phyloP scores from a whole-genome alignment of 208 protist genomes.

The Strigomonas galati region DNA sequence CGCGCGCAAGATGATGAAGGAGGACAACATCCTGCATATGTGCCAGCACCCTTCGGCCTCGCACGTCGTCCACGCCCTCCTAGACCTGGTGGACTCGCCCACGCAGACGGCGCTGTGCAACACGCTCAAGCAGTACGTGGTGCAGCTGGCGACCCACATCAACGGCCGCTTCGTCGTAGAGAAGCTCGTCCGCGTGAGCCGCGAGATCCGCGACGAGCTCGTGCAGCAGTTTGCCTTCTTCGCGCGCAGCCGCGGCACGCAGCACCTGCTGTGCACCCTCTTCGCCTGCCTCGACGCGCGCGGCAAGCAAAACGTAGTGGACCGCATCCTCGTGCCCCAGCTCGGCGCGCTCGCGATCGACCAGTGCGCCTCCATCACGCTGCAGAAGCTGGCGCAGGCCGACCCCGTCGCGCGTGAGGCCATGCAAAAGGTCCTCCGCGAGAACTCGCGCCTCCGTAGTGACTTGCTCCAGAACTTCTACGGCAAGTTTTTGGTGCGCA shows the following conservation, averaged over 20 bases:
- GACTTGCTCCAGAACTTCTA: slow-evolving; percentile 80
- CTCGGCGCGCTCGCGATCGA: slow-evolving; percentile 55
- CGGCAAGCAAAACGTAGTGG: slow-evolving; percentile 50
- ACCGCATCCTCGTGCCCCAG: slow-evolving; percentile 42
- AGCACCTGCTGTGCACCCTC: slow-evolving; percentile 77
- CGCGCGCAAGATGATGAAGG: slow-evolving; percentile 50
- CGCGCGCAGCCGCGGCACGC: slow-evolving; percentile 65
- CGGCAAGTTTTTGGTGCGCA: slow-evolving; percentile 86
- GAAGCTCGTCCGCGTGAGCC: slow-evolving; percentile 64
- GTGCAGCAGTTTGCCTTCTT: slow-evolving; percentile 63
- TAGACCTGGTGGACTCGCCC: slow-evolving; percentile 63
- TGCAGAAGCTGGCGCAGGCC: slow-evolving; percentile 82
- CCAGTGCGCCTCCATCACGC: slow-evolving; percentile 60
- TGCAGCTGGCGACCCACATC: slow-evolving; percentile 59
- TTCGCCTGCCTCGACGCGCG: slow-evolving; percentile 63
- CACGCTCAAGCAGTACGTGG: slow-evolving; percentile 51
- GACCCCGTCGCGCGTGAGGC: slow-evolving; percentile 49
- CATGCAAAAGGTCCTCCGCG: slow-evolving; percentile 19
- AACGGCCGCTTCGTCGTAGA: slow-evolving; percentile 88
- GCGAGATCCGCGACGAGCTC: slow-evolving; percentile 78
- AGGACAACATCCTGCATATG: slow-evolving; percentile 59
- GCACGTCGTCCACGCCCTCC: slow-evolving; percentile 75
- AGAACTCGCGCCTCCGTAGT: slow-evolving; percentile 39
- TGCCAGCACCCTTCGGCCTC: slow-evolving; percentile 62
- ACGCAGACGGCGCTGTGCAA: slow-evolving; percentile 71